Evolutionary conservation across 345 rosid species (phyloP).

Genomic region (Conringia planisiliqua): DNA sequence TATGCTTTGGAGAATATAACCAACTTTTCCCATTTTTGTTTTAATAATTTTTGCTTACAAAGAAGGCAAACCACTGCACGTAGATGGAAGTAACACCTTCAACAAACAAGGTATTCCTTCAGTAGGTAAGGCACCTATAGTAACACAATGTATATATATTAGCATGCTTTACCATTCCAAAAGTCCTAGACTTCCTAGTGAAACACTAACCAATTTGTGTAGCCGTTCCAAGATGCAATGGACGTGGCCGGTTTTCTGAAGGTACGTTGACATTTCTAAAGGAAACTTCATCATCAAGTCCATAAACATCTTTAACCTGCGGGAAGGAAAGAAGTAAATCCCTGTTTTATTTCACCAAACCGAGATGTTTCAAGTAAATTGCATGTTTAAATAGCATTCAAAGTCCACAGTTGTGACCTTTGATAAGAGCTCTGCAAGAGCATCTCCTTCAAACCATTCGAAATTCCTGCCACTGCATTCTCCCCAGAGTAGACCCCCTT

Average conservation of each 20-base stretch:
- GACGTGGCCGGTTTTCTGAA: slow-evolving; percentile 74
- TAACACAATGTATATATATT: not conserved
- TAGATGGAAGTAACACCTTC: slow-evolving; percentile 89
- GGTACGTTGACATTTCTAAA: slow-evolving; percentile 77
- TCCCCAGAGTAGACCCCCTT: slow-evolving; percentile 95
- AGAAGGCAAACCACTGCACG: slow-evolving; percentile 71
- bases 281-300: slow-evolving; percentile 63
- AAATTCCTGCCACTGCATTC: slow-evolving; percentile 73
- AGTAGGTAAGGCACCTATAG: slow-evolving; percentile 79
- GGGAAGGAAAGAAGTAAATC: not conserved
- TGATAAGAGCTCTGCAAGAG: slow-evolving; percentile 56
- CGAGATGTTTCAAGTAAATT: slow-evolving; percentile 1
- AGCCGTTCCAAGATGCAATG: slow-evolving; percentile 88
- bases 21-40: not conserved
- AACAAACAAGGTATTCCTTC: slow-evolving; percentile 96
- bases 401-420: slow-evolving; percentile 44
- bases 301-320: slow-evolving; percentile 94
- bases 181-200: not conserved
- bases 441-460: slow-evolving; percentile 90
- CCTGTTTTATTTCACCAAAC: not conserved
- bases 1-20: not conserved
- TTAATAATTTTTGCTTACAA: slow-evolving; percentile 50
- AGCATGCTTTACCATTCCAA: slow-evolving; percentile 1
- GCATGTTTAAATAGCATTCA: not conserved
- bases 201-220: slow-evolving; percentile 76